Conservation (phyloP, 2,329 filamentous ascomycete genomes). For the Akanthomyces dipterigenus region DNA sequence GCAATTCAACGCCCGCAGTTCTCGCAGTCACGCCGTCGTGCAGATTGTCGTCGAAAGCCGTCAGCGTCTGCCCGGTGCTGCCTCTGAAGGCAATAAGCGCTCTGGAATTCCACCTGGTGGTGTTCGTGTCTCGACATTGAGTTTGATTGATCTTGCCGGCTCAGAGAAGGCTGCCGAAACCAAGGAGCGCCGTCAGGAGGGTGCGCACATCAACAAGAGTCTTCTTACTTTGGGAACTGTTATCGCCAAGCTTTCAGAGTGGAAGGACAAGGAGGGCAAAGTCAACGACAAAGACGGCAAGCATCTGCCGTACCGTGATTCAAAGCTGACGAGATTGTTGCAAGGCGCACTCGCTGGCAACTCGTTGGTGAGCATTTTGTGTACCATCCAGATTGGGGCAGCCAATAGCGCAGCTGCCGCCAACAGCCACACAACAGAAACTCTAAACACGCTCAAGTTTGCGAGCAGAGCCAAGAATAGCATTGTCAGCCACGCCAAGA, state of each 20-base stretch:
- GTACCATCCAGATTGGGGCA: slow-evolving; percentile 86
- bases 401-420: slow-evolving; percentile 63
- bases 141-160: slow-evolving; percentile 90
- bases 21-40: slow-evolving; percentile 94
- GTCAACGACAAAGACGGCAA: slow-evolving; percentile 74
- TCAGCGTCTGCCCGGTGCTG: slow-evolving; percentile 63
- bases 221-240: slow-evolving; percentile 91
- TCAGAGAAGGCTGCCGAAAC: slow-evolving; percentile 94
- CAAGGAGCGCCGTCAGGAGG: slow-evolving; percentile 89
- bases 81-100: slow-evolving; percentile 53
- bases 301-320: slow-evolving; percentile 93
- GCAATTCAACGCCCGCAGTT: slow-evolving; percentile 94
- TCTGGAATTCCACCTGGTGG: slow-evolving; percentile 72
- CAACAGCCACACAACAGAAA: slow-evolving; percentile 76
- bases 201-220: slow-evolving; percentile 98
- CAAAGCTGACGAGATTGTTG: slow-evolving; percentile 87
- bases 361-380: slow-evolving; percentile 93
- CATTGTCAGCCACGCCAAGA: slow-evolving; percentile 94
- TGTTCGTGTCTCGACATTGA: slow-evolving; percentile 90
- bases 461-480: slow-evolving; percentile 95
- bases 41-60: slow-evolving; percentile 97
- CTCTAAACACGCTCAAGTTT: slow-evolving; percentile 93
- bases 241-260: slow-evolving; percentile 83
- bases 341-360: slow-evolving; percentile 90
- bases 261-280: slow-evolving; percentile 75